Evolutionary conservation across 129 eudicot species (phyloP).

Genomic region (Chrysanthemum lavandulifolium): DNA sequence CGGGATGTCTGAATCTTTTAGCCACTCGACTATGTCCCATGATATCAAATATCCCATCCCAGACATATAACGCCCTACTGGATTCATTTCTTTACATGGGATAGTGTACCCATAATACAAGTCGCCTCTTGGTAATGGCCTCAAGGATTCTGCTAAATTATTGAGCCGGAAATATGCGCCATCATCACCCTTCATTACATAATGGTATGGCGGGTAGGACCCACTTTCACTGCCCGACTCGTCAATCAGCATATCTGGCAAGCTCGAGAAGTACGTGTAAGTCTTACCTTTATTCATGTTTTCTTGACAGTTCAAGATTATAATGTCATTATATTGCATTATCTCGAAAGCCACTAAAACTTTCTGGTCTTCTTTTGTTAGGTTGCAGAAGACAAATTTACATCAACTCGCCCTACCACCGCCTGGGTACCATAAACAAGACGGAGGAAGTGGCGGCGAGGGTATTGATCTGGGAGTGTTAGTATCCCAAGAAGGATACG

Average conservation of each 20-base stretch:
- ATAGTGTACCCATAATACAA: conserved; percentile 89
- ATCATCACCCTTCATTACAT: conserved; percentile 84
- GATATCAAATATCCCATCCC: conserved; percentile 90
- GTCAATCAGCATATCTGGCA: conserved; percentile 56
- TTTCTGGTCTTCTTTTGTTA: conserved; percentile 85
- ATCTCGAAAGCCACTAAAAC: conserved; percentile 82
- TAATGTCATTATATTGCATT: conserved; percentile 78
- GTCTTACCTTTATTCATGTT: conserved; percentile 97
- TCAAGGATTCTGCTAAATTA: conserved; percentile 58
- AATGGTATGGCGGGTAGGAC: conserved; percentile 75
- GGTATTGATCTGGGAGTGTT: conserved; percentile 89
- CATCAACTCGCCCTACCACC: conserved; percentile 51
- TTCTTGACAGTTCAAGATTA: conserved; percentile 78
- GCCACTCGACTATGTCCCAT: conserved; percentile 91
- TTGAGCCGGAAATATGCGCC: conserved; percentile 64
- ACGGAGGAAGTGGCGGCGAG: conserved; percentile 84
- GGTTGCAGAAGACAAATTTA: conserved; percentile 91
- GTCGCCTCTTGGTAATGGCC: conserved; percentile 69
- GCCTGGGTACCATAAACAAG: conserved; percentile 74
- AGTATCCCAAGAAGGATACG: conserved; percentile 77
- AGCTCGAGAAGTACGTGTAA: conserved; percentile 74
- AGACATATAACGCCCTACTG: conserved; percentile 79
- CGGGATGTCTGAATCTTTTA: conserved; percentile 64
- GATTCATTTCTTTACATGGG: conserved; percentile 85
- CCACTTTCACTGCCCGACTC: conserved; percentile 2